Percentiles rank a stretch among this genome's conserved stretches.
These are phyloP conservation scores for Ecytonucleospora hepatopenaei DNA, from an alignment of 371 early-diverging fungal genomes.

Conservation along the genomic window DNA sequence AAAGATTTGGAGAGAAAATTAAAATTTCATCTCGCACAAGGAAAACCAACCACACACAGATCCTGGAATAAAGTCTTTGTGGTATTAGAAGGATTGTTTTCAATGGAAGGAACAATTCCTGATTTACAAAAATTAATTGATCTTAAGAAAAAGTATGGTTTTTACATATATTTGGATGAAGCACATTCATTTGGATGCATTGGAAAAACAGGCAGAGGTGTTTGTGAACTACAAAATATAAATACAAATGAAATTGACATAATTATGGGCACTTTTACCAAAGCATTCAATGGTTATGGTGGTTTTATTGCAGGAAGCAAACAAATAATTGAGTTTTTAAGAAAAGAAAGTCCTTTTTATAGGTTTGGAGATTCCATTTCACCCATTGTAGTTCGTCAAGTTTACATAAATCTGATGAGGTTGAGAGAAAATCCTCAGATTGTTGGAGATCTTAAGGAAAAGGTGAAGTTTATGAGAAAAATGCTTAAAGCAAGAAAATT, in stretches of 20 bases:
- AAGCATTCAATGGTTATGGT: slow-evolving; percentile 94
- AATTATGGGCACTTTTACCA: slow-evolving; percentile 97
- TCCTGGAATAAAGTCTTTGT: slow-evolving; percentile 96
- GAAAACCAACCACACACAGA: slow-evolving; percentile 90
- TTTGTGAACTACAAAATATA: slow-evolving; percentile 81
- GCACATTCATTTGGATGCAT: slow-evolving; percentile 96
- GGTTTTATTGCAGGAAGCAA: slow-evolving; percentile 79
- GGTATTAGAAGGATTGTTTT: slow-evolving; percentile 90
- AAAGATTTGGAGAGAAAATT: slow-evolving; percentile 70
- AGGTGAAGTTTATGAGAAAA: slow-evolving; percentile 70
- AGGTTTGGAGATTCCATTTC: slow-evolving; percentile 83
- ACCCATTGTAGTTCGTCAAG: slow-evolving; percentile 76
- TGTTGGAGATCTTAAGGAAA: slow-evolving; percentile 69
- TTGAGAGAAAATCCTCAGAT: slow-evolving; percentile 64
- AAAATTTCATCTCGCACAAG: slow-evolving; percentile 80
- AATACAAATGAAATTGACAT: slow-evolving; percentile 80
- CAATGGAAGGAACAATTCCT: slow-evolving; percentile 92
- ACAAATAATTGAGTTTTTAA: slow-evolving; percentile 70
- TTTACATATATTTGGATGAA: slow-evolving; percentile 93
- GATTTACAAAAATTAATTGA: slow-evolving; percentile 74
- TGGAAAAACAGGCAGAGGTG: slow-evolving; percentile 77
- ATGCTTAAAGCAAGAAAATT: slow-evolving; percentile 75
- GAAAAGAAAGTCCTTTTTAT: slow-evolving; percentile 66
- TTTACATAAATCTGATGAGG: slow-evolving; percentile 63
- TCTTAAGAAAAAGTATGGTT: slow-evolving; percentile 84